These are phyloP conservation scores for Microbotryum intermedium DNA, from an alignment of 1,284 basidiomycete genomes.

Conservation along the genomic window DNA sequence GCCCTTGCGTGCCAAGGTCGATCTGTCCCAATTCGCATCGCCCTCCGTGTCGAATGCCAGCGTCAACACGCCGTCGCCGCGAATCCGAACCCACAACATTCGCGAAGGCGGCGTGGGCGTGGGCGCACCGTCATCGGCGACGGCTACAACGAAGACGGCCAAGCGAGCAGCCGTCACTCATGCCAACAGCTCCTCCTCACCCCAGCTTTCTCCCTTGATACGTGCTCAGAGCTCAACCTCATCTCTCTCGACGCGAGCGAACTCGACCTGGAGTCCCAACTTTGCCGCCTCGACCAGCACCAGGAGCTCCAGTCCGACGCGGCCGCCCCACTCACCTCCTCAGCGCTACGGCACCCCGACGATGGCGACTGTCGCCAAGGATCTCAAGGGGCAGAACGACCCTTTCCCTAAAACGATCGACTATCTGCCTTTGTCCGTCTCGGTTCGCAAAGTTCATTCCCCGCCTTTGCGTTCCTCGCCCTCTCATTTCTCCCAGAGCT, in stretches of 20 bases:
- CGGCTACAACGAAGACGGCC: constrained; percentile 1
- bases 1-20: constrained; percentile 16
- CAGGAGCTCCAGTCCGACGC: background rate
- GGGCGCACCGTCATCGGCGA: background rate
- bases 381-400: constrained; percentile 12
- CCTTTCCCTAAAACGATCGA: constrained; percentile 14
- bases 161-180: background rate
- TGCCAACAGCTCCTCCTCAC: background rate
- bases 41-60: background rate
- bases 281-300: background rate
- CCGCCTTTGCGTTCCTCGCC: constrained; percentile 5
- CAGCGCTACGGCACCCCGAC: background rate
- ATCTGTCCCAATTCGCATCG: background rate
- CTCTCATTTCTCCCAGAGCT: background rate
- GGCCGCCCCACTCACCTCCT: background rate
- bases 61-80: background rate
- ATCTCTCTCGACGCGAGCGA: background rate
- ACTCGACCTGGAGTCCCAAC: constrained; percentile 1
- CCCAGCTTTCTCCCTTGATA: background rate
- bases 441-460: constrained; percentile 9
- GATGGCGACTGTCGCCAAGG: background rate
- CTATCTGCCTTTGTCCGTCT: constrained; percentile 13
- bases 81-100: background rate
- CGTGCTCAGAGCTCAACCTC: constrained; percentile 7
- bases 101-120: background rate